Evolutionary conservation across 176 grass and related monocot genomes (phyloP), one percentile per base, ranked within the genome.

Genomic region (Miscanthus lutarioriparius): DNA sequence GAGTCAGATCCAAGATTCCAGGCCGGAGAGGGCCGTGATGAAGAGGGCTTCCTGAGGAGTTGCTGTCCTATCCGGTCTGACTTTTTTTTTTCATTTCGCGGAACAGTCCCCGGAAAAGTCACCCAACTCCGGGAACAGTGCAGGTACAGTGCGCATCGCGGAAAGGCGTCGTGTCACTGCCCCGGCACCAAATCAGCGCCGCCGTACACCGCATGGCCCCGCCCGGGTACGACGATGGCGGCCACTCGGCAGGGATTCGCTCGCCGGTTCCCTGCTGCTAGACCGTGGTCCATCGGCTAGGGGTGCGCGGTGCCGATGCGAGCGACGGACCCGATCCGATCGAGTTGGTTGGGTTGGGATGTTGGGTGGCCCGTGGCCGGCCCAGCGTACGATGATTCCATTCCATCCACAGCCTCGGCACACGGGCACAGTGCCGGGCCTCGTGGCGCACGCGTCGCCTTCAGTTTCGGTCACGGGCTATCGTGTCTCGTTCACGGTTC

Each of bases 1-100:
- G 1, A 19, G 5, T 12, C 36, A 74, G 87, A 80, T 89, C 76
- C 76, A 67, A 74, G 80, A 72, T 72, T 82, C 67, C 8, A 1
- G 2, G 0, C 4, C 12, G 13, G 1, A 35, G 8, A 14, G 5
- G 20, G 53, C 41, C 41, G 41, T 12, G 10, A 12, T 0, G 40
- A 8, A 2, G 0, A 7, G 1, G 12, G 28, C 15, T 26, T 27
- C n/a, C 30, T 25, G 47, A 81, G 35, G 32, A 67, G 79, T 56
- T 70, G 22, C 22, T 71, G 69, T 45, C 68, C 74, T 65, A 49
- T 53, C 58, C n/a, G 6, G 33, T 2, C 47, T 17, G 28, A 51
- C 37, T 39, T 58, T 76, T n/a, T n/a, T 13, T 22, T 27, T 1
- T 11, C 10, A 12, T 13, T 53, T 20, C 35, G 10, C 14, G 10